Evolutionary conservation across 371 early-diverging fungal species (phyloP).

Genomic region (Globomyces sp.): DNA sequence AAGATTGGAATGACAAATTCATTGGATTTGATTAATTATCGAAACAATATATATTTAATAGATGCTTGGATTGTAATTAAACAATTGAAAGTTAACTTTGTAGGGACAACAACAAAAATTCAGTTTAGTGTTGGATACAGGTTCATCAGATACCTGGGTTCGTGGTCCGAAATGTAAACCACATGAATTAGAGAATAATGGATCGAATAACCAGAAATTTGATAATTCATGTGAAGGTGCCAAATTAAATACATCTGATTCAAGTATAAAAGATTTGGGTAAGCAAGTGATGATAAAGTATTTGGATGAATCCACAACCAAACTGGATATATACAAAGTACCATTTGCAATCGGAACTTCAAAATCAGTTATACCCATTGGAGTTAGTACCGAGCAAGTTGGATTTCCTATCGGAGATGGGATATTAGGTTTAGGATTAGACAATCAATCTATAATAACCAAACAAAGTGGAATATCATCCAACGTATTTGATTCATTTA

Average conservation of each 20-base stretch:
- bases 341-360: conserved; percentile 24
- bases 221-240: neutral
- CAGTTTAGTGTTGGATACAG: conserved; percentile 22
- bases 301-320: conserved; percentile 19
- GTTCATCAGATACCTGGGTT: conserved; percentile 33
- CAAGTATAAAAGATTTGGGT: neutral
- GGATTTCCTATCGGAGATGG: conserved; percentile 24
- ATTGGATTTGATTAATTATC: too few species aligned
- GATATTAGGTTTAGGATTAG: conserved; percentile 29
- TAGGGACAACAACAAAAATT: neutral
- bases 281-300: conserved; percentile 12
- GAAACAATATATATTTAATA: too few species aligned
- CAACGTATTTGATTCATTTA: neutral
- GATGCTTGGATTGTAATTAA: too few species aligned
- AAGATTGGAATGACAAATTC: too few species aligned
- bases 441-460: conserved; percentile 18
- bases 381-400: conserved; percentile 20
- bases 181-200: conserved; percentile 9
- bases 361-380: conserved; percentile 21
- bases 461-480: neutral
- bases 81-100: too few species aligned
- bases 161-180: conserved; percentile 28
- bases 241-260: conserved; percentile 13
- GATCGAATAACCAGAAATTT: neutral
- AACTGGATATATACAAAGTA: conserved; percentile 27